Base-by-base conservation (phyloP, 345 rosid species). In the Noccaea caerulescens region DNA sequence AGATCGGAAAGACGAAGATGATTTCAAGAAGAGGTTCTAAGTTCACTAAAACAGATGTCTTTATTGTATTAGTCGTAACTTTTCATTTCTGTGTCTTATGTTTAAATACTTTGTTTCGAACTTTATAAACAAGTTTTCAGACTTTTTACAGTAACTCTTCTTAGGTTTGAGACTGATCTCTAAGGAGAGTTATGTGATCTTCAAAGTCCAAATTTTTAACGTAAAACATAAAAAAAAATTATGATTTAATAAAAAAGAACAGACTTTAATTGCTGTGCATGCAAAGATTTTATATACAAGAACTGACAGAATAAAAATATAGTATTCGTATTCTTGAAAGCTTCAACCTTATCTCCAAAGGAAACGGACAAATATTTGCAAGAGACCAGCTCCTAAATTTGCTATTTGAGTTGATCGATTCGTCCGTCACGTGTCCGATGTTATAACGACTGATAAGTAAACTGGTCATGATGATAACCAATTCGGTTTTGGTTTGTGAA, bases 291-390 rank as follows among this genome's bases (percentile, higher is more conserved):
- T 67, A 25, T 25, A 25, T 25, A 25, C 27, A 25, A 25, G 27
- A 25, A 25, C 27, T 25, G 27, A 25, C 27, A 25, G 32, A 42
- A 25, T 38, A 8, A n/a, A 12, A 27, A 16, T 11, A 10, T 61
- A 62, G 33, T 30, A 41, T 33, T 63, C 41, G 13, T 6, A 34
- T 9, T 59, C 12, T 69, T 71, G 66, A 47, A 72, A 38, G 36
- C 12, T 72, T 66, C 61, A 66, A 51, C 14, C 20, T 68, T 66
- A 20, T 52, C 58, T 59, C 69, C 69, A 7, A 52, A 23, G 23
- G 68, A 75, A 18, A 25, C 68, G 78, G 78, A 74, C 58, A 75
- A 67, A 6, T 10, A 9, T 32, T 58, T 58, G 72, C 68, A 33
- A 7, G 41, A 66, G 67, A 73, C 72, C 55, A 73, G 72, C 55